phyloP scores from a whole-genome alignment of 176 grass and related monocot species.

The Urochloa ruziziensis region DNA sequence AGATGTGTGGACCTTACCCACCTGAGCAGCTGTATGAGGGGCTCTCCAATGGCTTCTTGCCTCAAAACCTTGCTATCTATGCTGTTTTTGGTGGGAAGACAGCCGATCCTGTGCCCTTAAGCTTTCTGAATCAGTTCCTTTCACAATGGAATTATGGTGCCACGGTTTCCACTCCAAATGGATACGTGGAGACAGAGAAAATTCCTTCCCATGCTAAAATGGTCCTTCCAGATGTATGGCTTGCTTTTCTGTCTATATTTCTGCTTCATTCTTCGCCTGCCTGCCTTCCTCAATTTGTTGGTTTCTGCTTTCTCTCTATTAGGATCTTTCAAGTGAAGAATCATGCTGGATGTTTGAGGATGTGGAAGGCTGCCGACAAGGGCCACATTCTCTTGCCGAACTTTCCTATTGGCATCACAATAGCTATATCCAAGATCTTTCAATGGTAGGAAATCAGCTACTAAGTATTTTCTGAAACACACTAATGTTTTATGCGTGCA shows the following conservation, averaged over 20 bases:
- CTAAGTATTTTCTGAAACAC: not conserved
- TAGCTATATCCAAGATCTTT: constrained; percentile 86
- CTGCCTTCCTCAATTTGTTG: constrained; percentile 11
- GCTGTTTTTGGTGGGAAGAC: constrained; percentile 60
- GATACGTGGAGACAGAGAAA: not conserved
- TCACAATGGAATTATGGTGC: constrained; percentile 27
- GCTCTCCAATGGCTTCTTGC: constrained; percentile 72
- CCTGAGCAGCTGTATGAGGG: constrained; percentile 75
- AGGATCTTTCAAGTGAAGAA: constrained; percentile 67
- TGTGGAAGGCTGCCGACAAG: constrained; percentile 60
- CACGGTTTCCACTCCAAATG: not conserved
- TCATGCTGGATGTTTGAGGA: constrained; percentile 98
- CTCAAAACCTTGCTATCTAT: constrained; percentile 68
- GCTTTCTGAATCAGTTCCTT: constrained; percentile 61
- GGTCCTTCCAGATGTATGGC: constrained; percentile 40
- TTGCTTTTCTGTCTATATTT: constrained; percentile 16
- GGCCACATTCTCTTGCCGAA: constrained; percentile 87
- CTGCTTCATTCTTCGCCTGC: not conserved
- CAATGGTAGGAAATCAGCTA: constrained; percentile 65
- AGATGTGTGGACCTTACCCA: constrained; percentile 86
- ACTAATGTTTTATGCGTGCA: not conserved
- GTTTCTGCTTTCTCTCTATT: constrained; percentile 24
- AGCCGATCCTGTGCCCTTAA: constrained; percentile 57
- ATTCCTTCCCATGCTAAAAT: constrained; percentile 23
- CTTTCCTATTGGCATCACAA: constrained; percentile 94